phyloP scores from a whole-genome alignment of 169 alveolate genomes.

The Babesia microti region DNA sequence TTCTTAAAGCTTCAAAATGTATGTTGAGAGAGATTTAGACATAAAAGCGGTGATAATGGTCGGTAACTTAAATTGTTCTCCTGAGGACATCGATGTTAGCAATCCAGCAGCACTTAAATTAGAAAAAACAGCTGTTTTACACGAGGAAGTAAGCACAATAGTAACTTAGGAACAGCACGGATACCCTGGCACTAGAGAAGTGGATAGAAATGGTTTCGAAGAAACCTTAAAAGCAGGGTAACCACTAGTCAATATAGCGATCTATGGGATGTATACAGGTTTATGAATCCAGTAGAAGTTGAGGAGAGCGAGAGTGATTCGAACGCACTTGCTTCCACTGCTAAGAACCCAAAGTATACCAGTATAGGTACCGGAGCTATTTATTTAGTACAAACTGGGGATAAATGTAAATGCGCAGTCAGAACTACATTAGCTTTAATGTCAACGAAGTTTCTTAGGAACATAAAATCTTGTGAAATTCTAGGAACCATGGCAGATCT shows the following conservation, averaged over 20 bases:
- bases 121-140: constrained; percentile 15
- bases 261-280: constrained; percentile 14
- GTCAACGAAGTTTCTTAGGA: constrained; percentile 12
- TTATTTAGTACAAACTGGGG: constrained; percentile 15
- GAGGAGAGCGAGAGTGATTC: constrained; percentile 1
- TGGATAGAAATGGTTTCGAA: constrained; percentile 13
- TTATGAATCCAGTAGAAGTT: constrained; percentile 11
- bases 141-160: constrained; percentile 6
- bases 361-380: constrained; percentile 8
- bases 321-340: no score
- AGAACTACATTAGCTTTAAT: constrained; percentile 19
- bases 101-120: constrained; percentile 13
- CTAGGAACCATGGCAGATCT: constrained; percentile 13
- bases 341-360: constrained; percentile 11
- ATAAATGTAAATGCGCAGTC: constrained; percentile 27
- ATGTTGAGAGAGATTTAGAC: not conserved
- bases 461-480: constrained; percentile 17
- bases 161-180: constrained; percentile 10
- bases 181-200: constrained; percentile 18
- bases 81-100: constrained; percentile 30
- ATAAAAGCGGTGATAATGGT: constrained; percentile 13
- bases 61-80: constrained; percentile 28
- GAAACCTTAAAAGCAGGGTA: constrained; percentile 26
- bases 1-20: constrained; percentile 14
- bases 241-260: constrained; percentile 1